These are phyloP conservation scores for Boletus reticulatus DNA, from an alignment of 768 basidiomycete genomes.

Conservation along the genomic window DNA sequence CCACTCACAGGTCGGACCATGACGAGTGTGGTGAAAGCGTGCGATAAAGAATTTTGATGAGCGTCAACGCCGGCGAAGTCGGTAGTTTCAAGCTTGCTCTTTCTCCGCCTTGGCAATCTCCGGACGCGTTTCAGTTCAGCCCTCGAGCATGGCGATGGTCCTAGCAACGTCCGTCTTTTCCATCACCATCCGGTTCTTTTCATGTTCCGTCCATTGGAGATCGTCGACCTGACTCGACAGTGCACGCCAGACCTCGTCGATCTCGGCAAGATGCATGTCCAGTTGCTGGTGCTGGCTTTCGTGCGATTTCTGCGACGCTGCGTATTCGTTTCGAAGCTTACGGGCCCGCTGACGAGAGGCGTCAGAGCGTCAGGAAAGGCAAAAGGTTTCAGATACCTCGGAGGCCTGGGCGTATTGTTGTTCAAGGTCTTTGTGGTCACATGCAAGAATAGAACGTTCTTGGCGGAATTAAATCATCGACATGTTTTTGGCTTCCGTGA, in stretches of 20 bases:
- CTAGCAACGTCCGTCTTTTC: constrained; percentile 66
- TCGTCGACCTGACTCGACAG: constrained; percentile 59
- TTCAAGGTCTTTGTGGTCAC: constrained; percentile 74
- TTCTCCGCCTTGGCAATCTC: too few species aligned
- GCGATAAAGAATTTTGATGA: too few species aligned
- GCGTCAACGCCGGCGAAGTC: too few species aligned
- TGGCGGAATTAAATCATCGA: constrained; percentile 72
- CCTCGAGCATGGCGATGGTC: constrained; percentile 67
- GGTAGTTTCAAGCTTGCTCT: too few species aligned
- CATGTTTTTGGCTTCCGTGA: constrained; percentile 64
- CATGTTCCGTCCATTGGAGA: constrained; percentile 60
- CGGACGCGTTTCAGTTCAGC: constrained; percentile 73
- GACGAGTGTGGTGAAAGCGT: too few species aligned
- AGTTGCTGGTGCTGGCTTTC: constrained; percentile 72
- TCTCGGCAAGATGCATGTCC: constrained; percentile 66
- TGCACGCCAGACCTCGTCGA: constrained; percentile 71
- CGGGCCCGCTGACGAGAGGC: constrained; percentile 48
- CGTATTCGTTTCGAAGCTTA: constrained; percentile 59
- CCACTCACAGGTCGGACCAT: too few species aligned
- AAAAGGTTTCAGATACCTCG: constrained; percentile 47
- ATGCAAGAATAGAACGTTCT: constrained; percentile 67
- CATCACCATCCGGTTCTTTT: constrained; percentile 57
- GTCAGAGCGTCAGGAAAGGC: not conserved
- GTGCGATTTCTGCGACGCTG: constrained; percentile 61
- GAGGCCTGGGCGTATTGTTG: constrained; percentile 61